phyloP scores from a whole-genome alignment of 2,329 filamentous ascomycete species.

The Xylaria sp. region DNA sequence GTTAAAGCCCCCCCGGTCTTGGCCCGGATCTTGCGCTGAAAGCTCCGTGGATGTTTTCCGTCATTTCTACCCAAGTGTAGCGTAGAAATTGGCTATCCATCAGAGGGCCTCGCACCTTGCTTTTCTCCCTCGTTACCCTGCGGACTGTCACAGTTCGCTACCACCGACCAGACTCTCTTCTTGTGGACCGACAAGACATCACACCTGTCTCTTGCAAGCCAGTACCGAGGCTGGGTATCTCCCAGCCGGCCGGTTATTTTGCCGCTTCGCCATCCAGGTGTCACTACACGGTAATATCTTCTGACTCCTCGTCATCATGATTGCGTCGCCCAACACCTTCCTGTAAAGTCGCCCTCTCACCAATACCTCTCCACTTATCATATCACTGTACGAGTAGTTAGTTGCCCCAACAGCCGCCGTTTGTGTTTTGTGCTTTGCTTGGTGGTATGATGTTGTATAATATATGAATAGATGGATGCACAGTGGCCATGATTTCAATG shows the following conservation, averaged over 20 bases:
- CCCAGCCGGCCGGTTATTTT: constrained; percentile 22
- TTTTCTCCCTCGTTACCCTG: not conserved
- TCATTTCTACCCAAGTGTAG: not conserved
- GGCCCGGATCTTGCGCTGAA: not conserved
- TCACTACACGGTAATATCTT: constrained; percentile 16
- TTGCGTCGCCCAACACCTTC: constrained; percentile 29
- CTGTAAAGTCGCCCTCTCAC: constrained; percentile 24
- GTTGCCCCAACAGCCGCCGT: constrained; percentile 18
- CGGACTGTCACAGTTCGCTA: constrained; percentile 1
- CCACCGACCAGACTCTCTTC: not conserved
- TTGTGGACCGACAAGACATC: not conserved
- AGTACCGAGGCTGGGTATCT: not conserved
- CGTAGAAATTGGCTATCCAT: not conserved
- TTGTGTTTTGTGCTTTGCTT: constrained; percentile 22
- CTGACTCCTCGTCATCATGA: constrained; percentile 27
- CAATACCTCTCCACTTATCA: constrained; percentile 25
- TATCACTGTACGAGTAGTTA: constrained; percentile 27
- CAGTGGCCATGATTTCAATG: constrained; percentile 9
- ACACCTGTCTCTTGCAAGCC: constrained; percentile 7
- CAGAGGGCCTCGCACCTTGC: constrained; percentile 3
- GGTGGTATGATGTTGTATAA: constrained; percentile 26
- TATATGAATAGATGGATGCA: constrained; percentile 26
- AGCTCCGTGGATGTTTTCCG: not conserved
- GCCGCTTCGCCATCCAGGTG: constrained; percentile 8
- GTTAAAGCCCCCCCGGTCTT: not conserved